These are phyloP conservation scores for Colletotrichum karsti DNA, from an alignment of 2,329 filamentous ascomycete genomes.

Conservation along the genomic window DNA sequence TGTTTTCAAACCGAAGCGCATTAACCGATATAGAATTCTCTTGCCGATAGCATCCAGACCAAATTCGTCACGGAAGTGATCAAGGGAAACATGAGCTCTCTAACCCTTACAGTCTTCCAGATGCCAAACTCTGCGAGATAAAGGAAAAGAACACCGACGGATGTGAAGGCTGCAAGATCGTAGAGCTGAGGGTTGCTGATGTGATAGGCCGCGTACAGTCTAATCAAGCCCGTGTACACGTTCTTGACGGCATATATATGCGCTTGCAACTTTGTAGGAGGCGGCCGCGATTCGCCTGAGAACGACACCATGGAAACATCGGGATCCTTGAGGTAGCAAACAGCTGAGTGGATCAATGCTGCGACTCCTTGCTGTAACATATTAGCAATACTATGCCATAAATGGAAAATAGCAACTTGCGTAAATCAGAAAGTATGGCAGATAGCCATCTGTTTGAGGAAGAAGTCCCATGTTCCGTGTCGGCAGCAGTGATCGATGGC, in stretches of 20 bases:
- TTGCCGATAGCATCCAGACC: neutral
- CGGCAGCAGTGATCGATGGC: too few relatives aligned
- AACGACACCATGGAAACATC: constrained; percentile 34
- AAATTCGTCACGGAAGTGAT: neutral
- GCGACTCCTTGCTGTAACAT: neutral
- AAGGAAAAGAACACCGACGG: constrained; percentile 36
- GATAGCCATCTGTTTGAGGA: constrained; percentile 35
- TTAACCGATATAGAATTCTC: neutral
- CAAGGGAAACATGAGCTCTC: neutral
- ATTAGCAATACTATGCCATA: neutral
- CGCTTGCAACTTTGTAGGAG: constrained; percentile 37
- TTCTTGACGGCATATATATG: constrained; percentile 46
- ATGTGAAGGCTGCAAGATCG: constrained; percentile 39
- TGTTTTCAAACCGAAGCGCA: too few relatives aligned
- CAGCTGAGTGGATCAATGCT: constrained; percentile 8
- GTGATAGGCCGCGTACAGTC: constrained; percentile 43
- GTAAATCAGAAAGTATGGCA: constrained; percentile 41
- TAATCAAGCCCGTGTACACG: constrained; percentile 42
- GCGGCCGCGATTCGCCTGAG: constrained; percentile 37
- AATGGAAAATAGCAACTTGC: constrained; percentile 32
- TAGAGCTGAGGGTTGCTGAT: constrained; percentile 41
- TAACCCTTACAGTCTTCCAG: neutral
- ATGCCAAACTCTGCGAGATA: neutral
- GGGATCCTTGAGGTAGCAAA: constrained; percentile 37
- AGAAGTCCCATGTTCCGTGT: too few relatives aligned